Conservation (phyloP, 371 early-diverging fungal species). For the Mucor plumbeus region DNA sequence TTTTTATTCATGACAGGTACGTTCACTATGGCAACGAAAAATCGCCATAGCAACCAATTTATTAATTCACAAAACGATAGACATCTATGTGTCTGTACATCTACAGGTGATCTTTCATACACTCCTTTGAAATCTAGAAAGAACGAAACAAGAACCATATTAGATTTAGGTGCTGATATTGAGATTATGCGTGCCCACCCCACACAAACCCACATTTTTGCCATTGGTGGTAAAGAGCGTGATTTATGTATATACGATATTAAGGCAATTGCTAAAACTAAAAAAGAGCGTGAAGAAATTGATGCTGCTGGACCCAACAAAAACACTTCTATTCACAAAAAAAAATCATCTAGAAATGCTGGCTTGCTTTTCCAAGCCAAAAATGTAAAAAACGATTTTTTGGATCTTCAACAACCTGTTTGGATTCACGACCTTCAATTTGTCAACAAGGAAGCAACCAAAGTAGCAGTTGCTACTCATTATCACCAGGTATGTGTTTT, state of each 20-base stretch:
- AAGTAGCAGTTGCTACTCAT: constrained; percentile 73
- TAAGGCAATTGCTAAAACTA: constrained; percentile 32
- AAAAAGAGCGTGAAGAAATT: constrained; percentile 15
- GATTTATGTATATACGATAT: constrained; percentile 84
- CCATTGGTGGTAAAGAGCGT: constrained; percentile 86
- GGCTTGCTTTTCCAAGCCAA: constrained; percentile 67
- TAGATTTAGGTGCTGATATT: constrained; percentile 30
- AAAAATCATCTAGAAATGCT: constrained; percentile 46
- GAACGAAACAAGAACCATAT: constrained; percentile 19
- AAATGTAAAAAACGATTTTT: constrained; percentile 76
- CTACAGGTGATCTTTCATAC: constrained; percentile 42
- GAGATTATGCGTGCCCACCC: constrained; percentile 72
- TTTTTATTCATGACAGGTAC: constrained; percentile 61
- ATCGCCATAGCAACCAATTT: not conserved
- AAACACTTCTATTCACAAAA: constrained; percentile 36
- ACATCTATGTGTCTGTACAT: constrained; percentile 41
- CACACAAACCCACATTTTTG: constrained; percentile 69
- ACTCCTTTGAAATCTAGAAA: constrained; percentile 27
- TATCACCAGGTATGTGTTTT: constrained; percentile 65
- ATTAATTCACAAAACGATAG: constrained; percentile 13
- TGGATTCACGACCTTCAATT: constrained; percentile 89
- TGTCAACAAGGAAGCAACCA: constrained; percentile 53
- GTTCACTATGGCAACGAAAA: not conserved
- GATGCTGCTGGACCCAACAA: constrained; percentile 30
- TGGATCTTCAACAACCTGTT: constrained; percentile 85